These are phyloP conservation scores for Arbutus unedo DNA, from an alignment of 148 eudicot genomes.

Conservation along the genomic window DNA sequence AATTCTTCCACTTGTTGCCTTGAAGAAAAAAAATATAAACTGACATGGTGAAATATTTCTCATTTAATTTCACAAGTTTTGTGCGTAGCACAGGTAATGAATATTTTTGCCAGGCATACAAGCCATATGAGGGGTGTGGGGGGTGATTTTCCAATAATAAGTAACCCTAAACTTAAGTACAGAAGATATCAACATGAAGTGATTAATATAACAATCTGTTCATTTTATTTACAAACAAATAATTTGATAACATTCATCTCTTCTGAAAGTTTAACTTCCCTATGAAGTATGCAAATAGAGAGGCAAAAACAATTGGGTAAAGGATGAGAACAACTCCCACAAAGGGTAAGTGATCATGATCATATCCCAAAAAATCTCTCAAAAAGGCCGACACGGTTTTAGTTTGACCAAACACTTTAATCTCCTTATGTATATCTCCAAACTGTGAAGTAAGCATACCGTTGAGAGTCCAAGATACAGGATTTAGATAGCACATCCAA, in stretches of 20 bases:
- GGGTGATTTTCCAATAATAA: no score
- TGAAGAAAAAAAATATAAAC: no score
- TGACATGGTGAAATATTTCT: no score
- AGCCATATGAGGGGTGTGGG: no score
- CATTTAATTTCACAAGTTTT: no score
- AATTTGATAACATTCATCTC: neutral
- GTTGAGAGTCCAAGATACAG: neutral
- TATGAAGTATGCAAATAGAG: neutral
- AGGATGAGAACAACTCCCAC: neutral
- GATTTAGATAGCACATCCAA: neutral
- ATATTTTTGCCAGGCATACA: no score
- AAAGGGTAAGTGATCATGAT: neutral
- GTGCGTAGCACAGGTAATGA: no score
- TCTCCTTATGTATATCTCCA: neutral
- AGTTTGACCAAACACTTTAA: neutral
- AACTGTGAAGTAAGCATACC: neutral
- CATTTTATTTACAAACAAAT: neutral
- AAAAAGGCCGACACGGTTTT: neutral
- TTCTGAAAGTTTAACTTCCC: neutral
- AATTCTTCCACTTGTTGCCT: no score
- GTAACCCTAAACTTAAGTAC: neutral
- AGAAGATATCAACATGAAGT: neutral
- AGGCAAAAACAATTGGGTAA: neutral
- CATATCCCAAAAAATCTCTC: neutral
- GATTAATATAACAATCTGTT: neutral